Evolutionary conservation across 345 rosid genomes (phyloP).

Genomic region (Nasturtium officinale): DNA sequence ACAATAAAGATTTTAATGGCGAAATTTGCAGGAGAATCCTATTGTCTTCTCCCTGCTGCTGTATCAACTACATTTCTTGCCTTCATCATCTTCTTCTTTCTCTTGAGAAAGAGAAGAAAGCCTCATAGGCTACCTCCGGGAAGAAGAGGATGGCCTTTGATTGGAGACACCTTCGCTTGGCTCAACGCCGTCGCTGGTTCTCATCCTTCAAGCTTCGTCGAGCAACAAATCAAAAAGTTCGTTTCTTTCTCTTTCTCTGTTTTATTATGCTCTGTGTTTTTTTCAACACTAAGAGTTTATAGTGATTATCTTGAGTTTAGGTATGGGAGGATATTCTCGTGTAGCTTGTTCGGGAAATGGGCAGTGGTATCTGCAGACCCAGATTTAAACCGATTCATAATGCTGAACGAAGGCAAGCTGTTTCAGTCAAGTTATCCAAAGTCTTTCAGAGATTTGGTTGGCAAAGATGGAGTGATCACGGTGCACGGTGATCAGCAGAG

Average conservation of each 20-base stretch:
- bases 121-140: constrained; percentile 58
- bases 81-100: constrained; percentile 23
- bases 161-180: constrained; percentile 78
- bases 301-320: constrained; percentile 34
- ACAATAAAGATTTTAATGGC: constrained; percentile 30
- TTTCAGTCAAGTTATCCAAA: constrained; percentile 88
- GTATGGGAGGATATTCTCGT: constrained; percentile 76
- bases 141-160: constrained; percentile 73
- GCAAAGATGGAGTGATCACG: constrained; percentile 79
- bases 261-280: constrained; percentile 3
- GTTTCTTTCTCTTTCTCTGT: constrained; percentile 8
- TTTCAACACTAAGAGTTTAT: no score
- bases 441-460: constrained; percentile 82
- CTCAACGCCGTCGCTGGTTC: constrained; percentile 78
- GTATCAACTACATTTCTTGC: constrained; percentile 32
- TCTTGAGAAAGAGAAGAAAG: constrained; percentile 16
- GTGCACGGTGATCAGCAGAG: constrained; percentile 79
- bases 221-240: constrained; percentile 64
- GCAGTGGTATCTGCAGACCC: constrained; percentile 83
- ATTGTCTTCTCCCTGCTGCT: constrained; percentile 30
- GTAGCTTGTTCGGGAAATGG: constrained; percentile 75
- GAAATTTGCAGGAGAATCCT: constrained; percentile 20
- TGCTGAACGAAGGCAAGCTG: constrained; percentile 80
- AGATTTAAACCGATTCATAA: constrained; percentile 62
- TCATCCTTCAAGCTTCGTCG: constrained; percentile 72